Base-by-base conservation (phyloP, 805 yeast genomes). In the Saturnispora ahearnii region DNA sequence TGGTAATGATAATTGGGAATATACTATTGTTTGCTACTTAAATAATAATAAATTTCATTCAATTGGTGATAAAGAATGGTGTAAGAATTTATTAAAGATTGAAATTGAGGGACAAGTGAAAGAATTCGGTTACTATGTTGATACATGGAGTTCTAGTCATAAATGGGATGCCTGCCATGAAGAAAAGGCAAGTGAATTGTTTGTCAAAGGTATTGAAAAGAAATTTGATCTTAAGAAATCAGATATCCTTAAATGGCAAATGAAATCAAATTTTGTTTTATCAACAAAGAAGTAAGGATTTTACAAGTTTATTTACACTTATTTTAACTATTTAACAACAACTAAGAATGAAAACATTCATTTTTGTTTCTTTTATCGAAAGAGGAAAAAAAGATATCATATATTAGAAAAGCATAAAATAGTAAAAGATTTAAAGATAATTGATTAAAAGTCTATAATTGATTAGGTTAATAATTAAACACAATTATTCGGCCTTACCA, bases 401-500 rank as follows among this genome's bases (percentile, higher is more conserved):
- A 31, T 22, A 31, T 36, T 38, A 38, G 41, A 44, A 48, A 48
- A 48, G 44, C 32, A 38, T 11, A 22, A 24, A 26, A 26, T 26
- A 26, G 29, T 26, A 26, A 8, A 26, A 26, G 29, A 22, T 24
- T 22, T 9, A 24, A 48, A 43, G 40, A 28, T 18, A 28, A 44
- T 43, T 34, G 37, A 28, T 44, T 48, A 41, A 30, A 31, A 45
- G 37, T 45, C 50, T 47, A 47, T 42, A 48, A 46, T 42, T 29
- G 42, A 40, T 40, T 37, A 34, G 38, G 22, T n/a, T 49, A 36
- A 36, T 36, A 36, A 32, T 32, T 5, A 30, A 44, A 49, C 43
- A 51, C 49, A 72, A 71, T 79, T 87, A 88, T 81, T 89, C 96
- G 71, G 79, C 79, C 73, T 87, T 89, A 72, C 98, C 98, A 74